These are phyloP conservation scores for Magnolia kwangsiensis DNA, from an alignment of 164 flowering plant genomes.

Conservation along the genomic window DNA sequence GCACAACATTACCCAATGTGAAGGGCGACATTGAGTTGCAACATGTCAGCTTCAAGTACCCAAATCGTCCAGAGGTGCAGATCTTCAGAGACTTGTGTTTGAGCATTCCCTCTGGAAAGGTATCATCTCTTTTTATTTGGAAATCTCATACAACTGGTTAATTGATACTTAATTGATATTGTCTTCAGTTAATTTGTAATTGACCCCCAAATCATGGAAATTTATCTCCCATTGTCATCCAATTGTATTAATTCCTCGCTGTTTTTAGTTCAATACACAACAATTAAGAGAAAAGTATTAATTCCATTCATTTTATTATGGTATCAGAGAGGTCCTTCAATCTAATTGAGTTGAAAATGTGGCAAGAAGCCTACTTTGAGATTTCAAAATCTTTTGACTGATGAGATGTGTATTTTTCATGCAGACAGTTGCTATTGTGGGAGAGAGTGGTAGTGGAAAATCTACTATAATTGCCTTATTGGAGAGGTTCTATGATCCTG, in stretches of 20 bases:
- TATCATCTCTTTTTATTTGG: slow-evolving; percentile 5
- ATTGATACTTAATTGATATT: too few species aligned
- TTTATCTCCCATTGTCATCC: too few species aligned
- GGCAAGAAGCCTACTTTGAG: too few species aligned
- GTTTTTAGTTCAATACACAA: too few species aligned
- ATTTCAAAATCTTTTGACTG: neutral
- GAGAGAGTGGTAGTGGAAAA: slow-evolving; percentile 82
- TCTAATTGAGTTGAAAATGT: neutral
- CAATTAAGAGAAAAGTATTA: too few species aligned
- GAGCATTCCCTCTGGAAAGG: slow-evolving; percentile 43
- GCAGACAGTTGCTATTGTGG: slow-evolving; percentile 77
- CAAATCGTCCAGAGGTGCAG: slow-evolving; percentile 43
- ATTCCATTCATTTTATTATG: neutral
- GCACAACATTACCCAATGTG: slow-evolving; percentile 29
- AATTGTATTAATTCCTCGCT: too few species aligned
- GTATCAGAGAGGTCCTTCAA: too few species aligned
- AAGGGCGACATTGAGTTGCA: slow-evolving; percentile 43
- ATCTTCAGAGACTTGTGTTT: slow-evolving; percentile 43
- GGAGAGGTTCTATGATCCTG: slow-evolving; percentile 71
- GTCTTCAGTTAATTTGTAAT: neutral
- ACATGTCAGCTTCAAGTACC: slow-evolving; percentile 50
- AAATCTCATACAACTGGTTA: neutral
- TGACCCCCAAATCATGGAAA: too few species aligned
- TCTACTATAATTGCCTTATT: slow-evolving; percentile 63
- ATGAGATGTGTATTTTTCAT: slow-evolving; percentile 3